Conservation (phyloP, 2,329 filamentous ascomycete species). For the Epichloe amarillans region DNA sequence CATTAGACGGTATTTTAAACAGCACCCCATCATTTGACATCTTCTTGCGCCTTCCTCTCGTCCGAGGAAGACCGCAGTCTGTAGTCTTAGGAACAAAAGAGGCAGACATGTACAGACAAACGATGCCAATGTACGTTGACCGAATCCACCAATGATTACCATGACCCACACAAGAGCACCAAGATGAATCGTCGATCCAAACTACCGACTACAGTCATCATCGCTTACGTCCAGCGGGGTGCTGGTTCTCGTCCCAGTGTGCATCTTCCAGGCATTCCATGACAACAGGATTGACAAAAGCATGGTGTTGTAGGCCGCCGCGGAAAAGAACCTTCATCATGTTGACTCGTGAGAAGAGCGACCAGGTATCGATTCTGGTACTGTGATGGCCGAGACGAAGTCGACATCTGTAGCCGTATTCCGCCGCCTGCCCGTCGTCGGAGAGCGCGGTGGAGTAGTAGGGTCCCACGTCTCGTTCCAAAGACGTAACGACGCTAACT, state of each 20-base stretch:
- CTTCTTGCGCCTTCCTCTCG: too few species aligned
- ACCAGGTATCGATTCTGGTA: constrained; percentile 38
- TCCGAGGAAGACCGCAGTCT: too few species aligned
- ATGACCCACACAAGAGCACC: too few species aligned
- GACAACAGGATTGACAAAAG: constrained; percentile 25
- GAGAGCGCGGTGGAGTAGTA: constrained; percentile 37
- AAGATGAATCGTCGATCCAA: too few species aligned
- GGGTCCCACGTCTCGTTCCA: constrained; percentile 40
- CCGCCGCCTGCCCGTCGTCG: constrained; percentile 29
- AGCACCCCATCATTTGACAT: too few species aligned
- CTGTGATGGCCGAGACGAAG: constrained; percentile 33
- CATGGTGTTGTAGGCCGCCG: constrained; percentile 27
- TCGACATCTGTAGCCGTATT: constrained; percentile 40
- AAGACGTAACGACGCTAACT: constrained; percentile 38
- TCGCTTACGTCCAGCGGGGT: not conserved
- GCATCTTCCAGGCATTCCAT: constrained; percentile 25
- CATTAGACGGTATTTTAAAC: too few species aligned
- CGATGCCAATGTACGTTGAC: too few species aligned
- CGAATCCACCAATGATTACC: too few species aligned
- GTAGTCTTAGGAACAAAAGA: too few species aligned
- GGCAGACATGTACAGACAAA: too few species aligned
- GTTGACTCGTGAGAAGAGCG: constrained; percentile 32
- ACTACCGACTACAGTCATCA: not conserved
- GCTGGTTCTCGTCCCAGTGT: constrained; percentile 16
- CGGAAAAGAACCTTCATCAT: constrained; percentile 35